Base-by-base conservation (phyloP, 768 basidiomycete genomes). In the Sporobolomyces phaffii region DNA sequence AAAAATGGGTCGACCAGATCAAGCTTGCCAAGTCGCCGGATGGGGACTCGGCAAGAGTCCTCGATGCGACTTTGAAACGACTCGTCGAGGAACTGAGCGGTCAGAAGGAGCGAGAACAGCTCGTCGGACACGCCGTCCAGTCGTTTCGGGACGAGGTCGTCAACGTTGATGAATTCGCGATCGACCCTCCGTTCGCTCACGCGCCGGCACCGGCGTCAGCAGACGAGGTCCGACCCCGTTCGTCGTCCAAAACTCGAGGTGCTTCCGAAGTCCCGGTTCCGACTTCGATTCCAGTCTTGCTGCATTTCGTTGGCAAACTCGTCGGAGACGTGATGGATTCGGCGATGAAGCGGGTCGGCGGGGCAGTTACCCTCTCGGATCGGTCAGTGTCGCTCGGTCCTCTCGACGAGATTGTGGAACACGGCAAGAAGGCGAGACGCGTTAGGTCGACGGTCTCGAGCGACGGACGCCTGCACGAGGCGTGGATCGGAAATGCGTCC, bases 1-100 rank as follows among this genome's bases (percentile, higher is more conserved):
- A 56, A 14, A 52, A 36, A n/a, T 68, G 67, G 67, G 29, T 54
- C 38, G 60, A 58, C 22, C 28, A 24, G 34, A 15, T 52, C 34
- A 26, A 53, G 6, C 28, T n/a, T 6, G 48, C 31, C 4, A 9
- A 40, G 6, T 5, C 33, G 31, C n/a, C 20, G 22, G 18, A 50
- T 13, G 38, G 33, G 13, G 52, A 18, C 17, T 5, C 45, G 54
- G 3, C n/a, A 26, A 24, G 49, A 26, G 20, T 36, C 28, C 24
- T 68, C 11, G 29, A 54, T 1, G 24, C 31, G 0, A 34, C 36
- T 24, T 7, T 54, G 24, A 53, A 45, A 36, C 41, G 67, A 28
- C 29, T 68, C 43, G 24, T 28, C 28, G 66, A 68, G 29, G 66
- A 63, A 38, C 22, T 68, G 22, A 28, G 15, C 5, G 66, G 59